A percentile compares a stretch with the other conserved stretches of the same genome.
These are phyloP conservation scores for Vicia faba DNA, from an alignment of 306 rosid genomes.

Conservation along the genomic window DNA sequence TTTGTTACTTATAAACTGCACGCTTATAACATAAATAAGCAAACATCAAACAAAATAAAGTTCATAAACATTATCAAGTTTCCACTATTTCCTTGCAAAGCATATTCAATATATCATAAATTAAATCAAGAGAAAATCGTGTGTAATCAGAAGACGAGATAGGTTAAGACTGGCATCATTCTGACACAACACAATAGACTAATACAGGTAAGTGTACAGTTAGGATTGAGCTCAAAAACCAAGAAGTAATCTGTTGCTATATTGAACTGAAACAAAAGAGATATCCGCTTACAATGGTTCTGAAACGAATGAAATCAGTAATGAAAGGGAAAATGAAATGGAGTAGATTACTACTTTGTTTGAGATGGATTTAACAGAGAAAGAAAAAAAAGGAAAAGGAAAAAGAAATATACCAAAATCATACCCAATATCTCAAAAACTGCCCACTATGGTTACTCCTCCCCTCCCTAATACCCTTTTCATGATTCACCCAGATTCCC, in stretches of 20 bases:
- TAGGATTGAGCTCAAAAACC: not conserved
- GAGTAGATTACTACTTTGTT: too few species aligned
- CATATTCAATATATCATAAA: too few species aligned
- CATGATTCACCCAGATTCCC: not conserved
- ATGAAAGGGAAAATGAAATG: too few species aligned
- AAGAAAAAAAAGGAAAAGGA: not conserved
- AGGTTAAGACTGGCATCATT: too few species aligned
- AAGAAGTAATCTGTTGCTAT: not conserved
- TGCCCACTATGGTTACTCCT: not conserved
- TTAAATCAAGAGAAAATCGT: too few species aligned
- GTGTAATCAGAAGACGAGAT: too few species aligned
- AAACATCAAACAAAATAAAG: too few species aligned
- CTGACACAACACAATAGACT: not conserved
- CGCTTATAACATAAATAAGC: constrained; percentile 9
- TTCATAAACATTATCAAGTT: too few species aligned
- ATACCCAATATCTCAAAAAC: not conserved
- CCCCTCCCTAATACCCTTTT: not conserved
- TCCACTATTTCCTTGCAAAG: too few species aligned
- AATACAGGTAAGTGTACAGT: not conserved
- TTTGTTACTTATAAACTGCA: constrained; percentile 19
- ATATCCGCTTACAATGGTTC: too few species aligned
- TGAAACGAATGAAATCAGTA: too few species aligned
- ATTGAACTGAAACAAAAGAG: too few species aligned
- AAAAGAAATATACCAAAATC: constrained; percentile 7
- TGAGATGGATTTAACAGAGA: not conserved